Evolutionary conservation across 257 asterid species (phyloP).

Genomic region (Nicotiana undulata): DNA sequence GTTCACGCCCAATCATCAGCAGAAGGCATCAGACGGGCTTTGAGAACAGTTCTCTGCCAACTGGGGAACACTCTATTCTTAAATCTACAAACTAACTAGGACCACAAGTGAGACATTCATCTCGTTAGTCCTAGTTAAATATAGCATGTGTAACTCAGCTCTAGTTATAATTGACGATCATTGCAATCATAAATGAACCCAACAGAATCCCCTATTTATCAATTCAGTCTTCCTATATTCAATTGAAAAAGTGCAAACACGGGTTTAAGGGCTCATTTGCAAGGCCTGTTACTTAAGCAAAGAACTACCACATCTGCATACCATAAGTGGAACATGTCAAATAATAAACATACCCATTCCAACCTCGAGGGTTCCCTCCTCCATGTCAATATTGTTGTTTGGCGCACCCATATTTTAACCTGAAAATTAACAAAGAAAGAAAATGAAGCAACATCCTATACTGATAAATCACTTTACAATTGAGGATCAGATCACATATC

Average conservation of each 20-base stretch:
- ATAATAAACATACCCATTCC: constrained; percentile 16
- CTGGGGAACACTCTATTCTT: not conserved
- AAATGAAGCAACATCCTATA: not conserved
- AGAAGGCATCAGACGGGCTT: not conserved
- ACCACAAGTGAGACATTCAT: not conserved
- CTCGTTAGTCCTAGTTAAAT: not conserved
- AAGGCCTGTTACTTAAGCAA: not conserved
- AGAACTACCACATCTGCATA: not conserved
- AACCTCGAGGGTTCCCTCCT: constrained; percentile 23
- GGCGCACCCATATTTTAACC: constrained; percentile 11
- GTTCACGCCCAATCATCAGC: not conserved
- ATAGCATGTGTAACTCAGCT: not conserved
- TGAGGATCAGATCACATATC: not conserved
- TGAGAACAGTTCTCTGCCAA: not conserved
- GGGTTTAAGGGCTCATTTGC: not conserved
- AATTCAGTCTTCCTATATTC: not conserved
- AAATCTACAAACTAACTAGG: not conserved
- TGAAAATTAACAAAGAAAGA: not conserved
- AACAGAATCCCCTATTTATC: not conserved
- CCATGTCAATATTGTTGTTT: constrained; percentile 14
- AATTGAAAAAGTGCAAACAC: not conserved
- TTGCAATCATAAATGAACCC: not conserved
- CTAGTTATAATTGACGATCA: not conserved
- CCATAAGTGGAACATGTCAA: not conserved
- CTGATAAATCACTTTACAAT: not conserved